Evolutionary conservation across 23 red algal species (phyloP).

Genomic region (Gracilaria gracilis): DNA sequence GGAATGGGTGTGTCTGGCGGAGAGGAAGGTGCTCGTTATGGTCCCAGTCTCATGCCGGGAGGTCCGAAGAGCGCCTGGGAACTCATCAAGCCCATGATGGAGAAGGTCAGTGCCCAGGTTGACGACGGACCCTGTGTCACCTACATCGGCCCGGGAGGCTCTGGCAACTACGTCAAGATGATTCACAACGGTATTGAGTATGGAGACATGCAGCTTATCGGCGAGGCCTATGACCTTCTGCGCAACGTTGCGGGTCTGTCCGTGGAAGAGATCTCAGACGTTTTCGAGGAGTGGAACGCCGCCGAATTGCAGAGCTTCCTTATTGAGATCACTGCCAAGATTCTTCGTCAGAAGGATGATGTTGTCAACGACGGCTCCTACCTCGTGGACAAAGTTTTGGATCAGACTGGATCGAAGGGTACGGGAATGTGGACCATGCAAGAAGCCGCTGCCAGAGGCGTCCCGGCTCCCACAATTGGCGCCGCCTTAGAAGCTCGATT

Average conservation of each 20-base stretch:
- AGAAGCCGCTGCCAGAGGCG: constrained; percentile 85
- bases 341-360: constrained; percentile 78
- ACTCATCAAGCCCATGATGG: constrained; percentile 75
- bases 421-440: constrained; percentile 99
- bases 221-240: constrained; percentile 92
- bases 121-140: constrained; percentile 95
- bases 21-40: constrained; percentile 96
- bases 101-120: constrained; percentile 86
- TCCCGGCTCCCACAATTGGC: constrained; percentile 89
- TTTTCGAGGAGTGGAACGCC: constrained; percentile 93
- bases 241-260: constrained; percentile 60
- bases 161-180: constrained; percentile 99
- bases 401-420: constrained; percentile 93
- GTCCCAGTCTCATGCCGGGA: constrained; percentile 98
- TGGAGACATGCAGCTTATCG: constrained; percentile 99
- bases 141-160: constrained; percentile 92
- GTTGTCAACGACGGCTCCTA: constrained; percentile 72
- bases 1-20: constrained; percentile 97
- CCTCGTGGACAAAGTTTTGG: constrained; percentile 85
- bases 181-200: constrained; percentile 99
- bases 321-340: constrained; percentile 94
- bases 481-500: constrained; percentile 93
- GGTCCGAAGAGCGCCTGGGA: constrained; percentile 77
- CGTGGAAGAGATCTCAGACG: constrained; percentile 52
- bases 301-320: constrained; percentile 90